phyloP scores from a whole-genome alignment of 2,329 filamentous ascomycete species.

The Fusarium falciforme region DNA sequence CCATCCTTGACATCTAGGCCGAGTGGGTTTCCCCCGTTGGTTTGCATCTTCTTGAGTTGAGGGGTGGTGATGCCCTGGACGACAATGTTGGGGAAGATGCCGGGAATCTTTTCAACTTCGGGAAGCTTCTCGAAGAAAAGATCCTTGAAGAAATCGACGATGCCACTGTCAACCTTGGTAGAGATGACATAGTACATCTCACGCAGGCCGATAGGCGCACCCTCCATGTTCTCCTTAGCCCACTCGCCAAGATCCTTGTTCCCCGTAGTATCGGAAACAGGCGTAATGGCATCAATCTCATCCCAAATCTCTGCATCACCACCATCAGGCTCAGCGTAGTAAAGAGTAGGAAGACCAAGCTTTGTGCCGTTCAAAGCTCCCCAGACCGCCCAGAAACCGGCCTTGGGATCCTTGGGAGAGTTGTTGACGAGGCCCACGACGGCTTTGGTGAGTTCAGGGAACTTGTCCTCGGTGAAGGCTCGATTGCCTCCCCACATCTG shows the following conservation, averaged over 20 bases:
- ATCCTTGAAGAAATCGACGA: slow-evolving; percentile 8
- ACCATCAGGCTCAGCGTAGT: slow-evolving; percentile 51
- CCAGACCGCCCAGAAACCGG: slow-evolving; percentile 14
- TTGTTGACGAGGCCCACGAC: slow-evolving; percentile 42
- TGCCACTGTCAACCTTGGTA: slow-evolving; percentile 9
- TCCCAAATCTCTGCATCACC: slow-evolving; percentile 49
- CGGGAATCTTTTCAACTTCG: slow-evolving; percentile 32
- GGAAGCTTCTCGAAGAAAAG: slow-evolving; percentile 38
- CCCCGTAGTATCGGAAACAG: slow-evolving; percentile 12
- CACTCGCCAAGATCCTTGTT: not conserved
- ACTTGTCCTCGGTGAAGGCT: slow-evolving; percentile 45
- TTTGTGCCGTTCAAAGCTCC: not conserved
- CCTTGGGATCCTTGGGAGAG: slow-evolving; percentile 18
- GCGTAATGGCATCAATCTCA: slow-evolving; percentile 48
- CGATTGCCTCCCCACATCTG: slow-evolving; percentile 42
- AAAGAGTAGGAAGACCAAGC: slow-evolving; percentile 43
- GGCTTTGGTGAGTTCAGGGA: slow-evolving; percentile 46
- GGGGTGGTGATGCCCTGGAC: slow-evolving; percentile 56
- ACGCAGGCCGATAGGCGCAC: slow-evolving; percentile 5
- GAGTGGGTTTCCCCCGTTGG: slow-evolving; percentile 49
- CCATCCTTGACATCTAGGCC: slow-evolving; percentile 42
- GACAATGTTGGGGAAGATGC: slow-evolving; percentile 43
- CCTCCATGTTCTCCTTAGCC: slow-evolving; percentile 5
- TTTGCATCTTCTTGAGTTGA: slow-evolving; percentile 49
- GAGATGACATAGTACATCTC: slow-evolving; percentile 24